A percentile compares a stretch with the other conserved stretches of the same genome.
Evolutionary conservation across 2,329 filamentous ascomycete genomes (phyloP).

Genomic region (Lecanicillium sp.): DNA sequence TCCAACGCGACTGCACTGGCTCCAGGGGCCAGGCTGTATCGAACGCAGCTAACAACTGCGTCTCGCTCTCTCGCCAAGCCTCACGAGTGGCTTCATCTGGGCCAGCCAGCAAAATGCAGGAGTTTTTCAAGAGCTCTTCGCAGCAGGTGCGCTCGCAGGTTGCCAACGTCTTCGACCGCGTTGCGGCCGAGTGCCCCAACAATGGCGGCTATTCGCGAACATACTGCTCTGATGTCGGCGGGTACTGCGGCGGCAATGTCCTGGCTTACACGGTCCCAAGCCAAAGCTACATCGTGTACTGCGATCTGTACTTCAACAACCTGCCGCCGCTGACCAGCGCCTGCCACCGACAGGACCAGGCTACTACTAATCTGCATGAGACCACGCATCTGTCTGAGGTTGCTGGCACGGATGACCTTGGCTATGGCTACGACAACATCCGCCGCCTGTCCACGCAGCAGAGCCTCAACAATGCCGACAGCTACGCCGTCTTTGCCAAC

Average conservation of each 20-base stretch:
- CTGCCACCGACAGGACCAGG: constrained; percentile 55
- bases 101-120: constrained; percentile 33
- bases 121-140: constrained; percentile 51
- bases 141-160: constrained; percentile 33
- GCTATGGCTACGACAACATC: constrained; percentile 43
- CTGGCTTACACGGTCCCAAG: constrained; percentile 51
- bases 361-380: constrained; percentile 55
- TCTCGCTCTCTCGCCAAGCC: constrained; percentile 31
- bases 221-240: constrained; percentile 43
- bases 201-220: constrained; percentile 31
- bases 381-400: constrained; percentile 46
- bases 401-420: constrained; percentile 48
- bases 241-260: constrained; percentile 20
- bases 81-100: constrained; percentile 42
- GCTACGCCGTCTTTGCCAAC: constrained; percentile 31
- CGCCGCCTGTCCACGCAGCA: constrained; percentile 30
- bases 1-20: constrained; percentile 44
- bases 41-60: constrained; percentile 38
- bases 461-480: constrained; percentile 51
- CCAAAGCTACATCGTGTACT: constrained; percentile 47
- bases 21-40: constrained; percentile 29
- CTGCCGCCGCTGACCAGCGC: constrained; percentile 35
- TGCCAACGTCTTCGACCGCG: constrained; percentile 33
- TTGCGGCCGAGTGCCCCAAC: constrained; percentile 41
- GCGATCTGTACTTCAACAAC: constrained; percentile 44